Conservation (phyloP, 2,329 filamentous ascomycete species). For the Fusarium subtropicale region DNA sequence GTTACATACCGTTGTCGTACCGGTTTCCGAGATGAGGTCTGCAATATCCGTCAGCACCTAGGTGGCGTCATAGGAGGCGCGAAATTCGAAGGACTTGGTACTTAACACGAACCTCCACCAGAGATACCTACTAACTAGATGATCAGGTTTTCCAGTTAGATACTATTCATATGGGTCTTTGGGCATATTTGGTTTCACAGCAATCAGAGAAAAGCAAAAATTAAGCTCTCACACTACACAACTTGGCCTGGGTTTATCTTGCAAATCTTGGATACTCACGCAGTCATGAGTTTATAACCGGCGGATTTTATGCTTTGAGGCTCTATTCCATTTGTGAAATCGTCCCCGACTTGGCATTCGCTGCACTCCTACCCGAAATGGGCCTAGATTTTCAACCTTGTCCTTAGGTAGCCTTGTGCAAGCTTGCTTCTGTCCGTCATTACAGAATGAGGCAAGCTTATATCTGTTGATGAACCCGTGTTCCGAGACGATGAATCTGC, state of each 20-base stretch:
- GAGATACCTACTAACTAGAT: not conserved
- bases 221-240: conserved; percentile 14
- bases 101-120: not conserved
- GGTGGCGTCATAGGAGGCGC: conserved; percentile 1
- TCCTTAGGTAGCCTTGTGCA: conserved; percentile 9
- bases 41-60: not conserved
- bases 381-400: conserved; percentile 38
- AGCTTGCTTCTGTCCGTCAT: conserved; percentile 10
- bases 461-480: not conserved
- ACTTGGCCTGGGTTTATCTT: conserved; percentile 16
- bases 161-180: not conserved
- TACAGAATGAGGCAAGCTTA: conserved; percentile 20
- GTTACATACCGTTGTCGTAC: conserved; percentile 14
- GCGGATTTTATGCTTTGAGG: conserved; percentile 27
- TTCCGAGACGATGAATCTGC: conserved; percentile 17
- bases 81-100: not conserved
- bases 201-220: conserved; percentile 21
- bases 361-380: conserved; percentile 31
- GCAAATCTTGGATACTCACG: conserved; percentile 31
- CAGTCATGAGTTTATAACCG: conserved; percentile 31
- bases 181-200: not conserved
- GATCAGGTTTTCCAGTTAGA: not conserved
- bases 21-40: conserved; percentile 11
- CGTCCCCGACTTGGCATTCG: conserved; percentile 40
- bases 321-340: conserved; percentile 42